phyloP scores from a whole-genome alignment of 1,284 basidiomycete genomes.

The Ceratorhiza oryzae-sativae region DNA sequence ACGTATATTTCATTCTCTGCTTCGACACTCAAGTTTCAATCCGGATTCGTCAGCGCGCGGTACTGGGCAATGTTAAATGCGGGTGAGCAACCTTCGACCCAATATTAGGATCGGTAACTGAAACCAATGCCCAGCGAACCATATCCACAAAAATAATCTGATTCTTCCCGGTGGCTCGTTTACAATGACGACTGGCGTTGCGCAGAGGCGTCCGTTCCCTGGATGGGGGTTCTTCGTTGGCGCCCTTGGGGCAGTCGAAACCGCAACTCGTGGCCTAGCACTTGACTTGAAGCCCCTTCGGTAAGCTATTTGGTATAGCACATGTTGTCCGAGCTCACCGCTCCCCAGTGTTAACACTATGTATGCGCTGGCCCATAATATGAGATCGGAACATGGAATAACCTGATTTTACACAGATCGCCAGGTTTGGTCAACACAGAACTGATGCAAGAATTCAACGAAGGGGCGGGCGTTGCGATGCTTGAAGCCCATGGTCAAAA shows the following conservation, averaged over 20 bases:
- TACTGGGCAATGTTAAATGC: constrained; percentile 20
- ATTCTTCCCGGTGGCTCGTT: constrained; percentile 17
- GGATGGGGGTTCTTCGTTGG: constrained; percentile 4
- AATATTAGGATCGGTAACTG: background rate
- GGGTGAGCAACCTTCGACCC: background rate
- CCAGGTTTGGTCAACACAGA: constrained; percentile 17
- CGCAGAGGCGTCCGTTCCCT: background rate
- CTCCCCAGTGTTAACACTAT: constrained; percentile 8
- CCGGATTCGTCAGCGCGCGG: background rate
- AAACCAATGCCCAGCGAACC: background rate
- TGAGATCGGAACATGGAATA: too few species aligned
- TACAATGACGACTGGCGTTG: background rate
- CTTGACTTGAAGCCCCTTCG: constrained; percentile 22
- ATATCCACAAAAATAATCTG: constrained; percentile 7
- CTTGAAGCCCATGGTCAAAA: background rate
- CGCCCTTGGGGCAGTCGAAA: constrained; percentile 2
- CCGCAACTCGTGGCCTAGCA: background rate
- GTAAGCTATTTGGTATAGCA: background rate
- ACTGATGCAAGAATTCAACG: background rate
- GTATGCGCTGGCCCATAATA: background rate
- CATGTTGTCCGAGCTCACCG: background rate
- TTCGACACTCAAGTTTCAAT: background rate
- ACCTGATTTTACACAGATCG: background rate
- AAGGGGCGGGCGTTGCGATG: background rate
- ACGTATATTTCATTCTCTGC: background rate